Evolutionary conservation across 2,329 filamentous ascomycete species (phyloP), one percentile per base, ranked within the genome.

Genomic region (Chaetomiaceae sp.): DNA sequence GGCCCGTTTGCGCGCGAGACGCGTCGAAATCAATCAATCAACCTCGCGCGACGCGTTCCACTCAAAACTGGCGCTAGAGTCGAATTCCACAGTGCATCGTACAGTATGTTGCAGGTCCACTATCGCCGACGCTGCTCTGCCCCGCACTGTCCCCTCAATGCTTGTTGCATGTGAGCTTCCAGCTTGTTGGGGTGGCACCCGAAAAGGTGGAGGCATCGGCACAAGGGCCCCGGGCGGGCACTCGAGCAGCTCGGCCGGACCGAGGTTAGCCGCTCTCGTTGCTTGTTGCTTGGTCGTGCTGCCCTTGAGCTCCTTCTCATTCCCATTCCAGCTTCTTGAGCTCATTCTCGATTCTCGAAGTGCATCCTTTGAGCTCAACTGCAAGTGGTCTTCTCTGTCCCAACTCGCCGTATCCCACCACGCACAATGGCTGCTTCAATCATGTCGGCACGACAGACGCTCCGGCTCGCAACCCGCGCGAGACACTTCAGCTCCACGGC

Each of bases 401-500:
- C 6, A 27, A 27, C 25, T 27, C 25, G 25, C 25, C 5, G 14
- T 5, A 44, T 20, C 34, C 27, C 3, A 19, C n/a, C 6, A 14
- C 8, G 5, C 14, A 53, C 27, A 21, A 63, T 61, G 56, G 53
- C 51, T 25, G 55, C 54, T 40, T 54, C 58, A 48, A 43, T 54
- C 4, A 52, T 57, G 33, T 54, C 51, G 20, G 44, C 53, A 33
- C 45, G 58, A 31, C 56, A 59, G 19, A 51, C 55, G 4, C 50
- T 56, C 60, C 58, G 63, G 64, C 62, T 70, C 40, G 56, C 65
- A n/a, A 67, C 70, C 48, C 72, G 73, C 54, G 59, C 67, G 48
- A 72, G 86, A 62, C 71, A 69, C 63, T 95, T 95, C 72, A 91
- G 86, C 73, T 83, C 83, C 30, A 82, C 79, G 34, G 70, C 82